phyloP scores from a whole-genome alignment of 257 asterid species.

The Nicotiana tomentosiformis region DNA sequence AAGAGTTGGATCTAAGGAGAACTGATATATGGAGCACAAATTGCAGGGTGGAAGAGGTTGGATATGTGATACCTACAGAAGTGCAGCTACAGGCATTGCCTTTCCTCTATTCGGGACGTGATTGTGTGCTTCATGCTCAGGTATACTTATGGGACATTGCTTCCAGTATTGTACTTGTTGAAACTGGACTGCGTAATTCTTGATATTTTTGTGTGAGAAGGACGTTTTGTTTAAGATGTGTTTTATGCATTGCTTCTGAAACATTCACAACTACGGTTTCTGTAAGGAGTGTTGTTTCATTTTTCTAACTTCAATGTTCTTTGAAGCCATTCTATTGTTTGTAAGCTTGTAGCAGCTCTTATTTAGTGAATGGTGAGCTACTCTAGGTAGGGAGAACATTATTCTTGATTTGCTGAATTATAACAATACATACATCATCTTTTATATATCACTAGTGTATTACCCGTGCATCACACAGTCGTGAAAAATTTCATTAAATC shows the following conservation, averaged over 20 bases:
- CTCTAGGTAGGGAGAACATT: not conserved
- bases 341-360: not conserved
- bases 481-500: too few relatives aligned
- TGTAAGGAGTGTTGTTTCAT: not conserved
- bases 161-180: not conserved
- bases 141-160: conserved; percentile 17
- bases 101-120: conserved; percentile 67
- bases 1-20: not conserved
- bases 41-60: conserved; percentile 87
- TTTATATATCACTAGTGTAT: not conserved
- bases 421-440: not conserved
- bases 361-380: not conserved
- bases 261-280: not conserved
- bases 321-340: not conserved
- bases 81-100: conserved; percentile 79
- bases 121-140: conserved; percentile 94
- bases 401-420: not conserved
- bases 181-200: conserved; percentile 6
- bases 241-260: conserved; percentile 2
- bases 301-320: not conserved
- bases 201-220: conserved; percentile 6
- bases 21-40: conserved; percentile 7
- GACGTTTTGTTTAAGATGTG: conserved; percentile 9
- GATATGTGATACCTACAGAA: conserved; percentile 57
- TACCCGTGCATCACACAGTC: too few relatives aligned